Evolutionary conservation across 768 basidiomycete species (phyloP).

Genomic region (Mycena chlorophos): DNA sequence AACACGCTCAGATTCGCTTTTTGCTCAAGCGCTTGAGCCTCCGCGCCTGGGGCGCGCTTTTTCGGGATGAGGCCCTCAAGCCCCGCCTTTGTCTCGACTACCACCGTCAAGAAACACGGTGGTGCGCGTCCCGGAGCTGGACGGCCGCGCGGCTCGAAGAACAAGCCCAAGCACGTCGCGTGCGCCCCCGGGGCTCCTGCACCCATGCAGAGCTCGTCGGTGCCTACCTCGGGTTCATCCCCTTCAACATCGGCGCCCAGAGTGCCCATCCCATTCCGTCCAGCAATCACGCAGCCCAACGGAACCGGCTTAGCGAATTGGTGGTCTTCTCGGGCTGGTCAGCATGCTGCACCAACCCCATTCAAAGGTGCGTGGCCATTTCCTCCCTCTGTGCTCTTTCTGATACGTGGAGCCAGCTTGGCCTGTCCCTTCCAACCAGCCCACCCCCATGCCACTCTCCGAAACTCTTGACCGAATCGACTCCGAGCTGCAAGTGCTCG

Average conservation of each 20-base stretch:
- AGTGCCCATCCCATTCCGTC: neutral
- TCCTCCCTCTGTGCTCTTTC: neutral
- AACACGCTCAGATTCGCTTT: too few relatives aligned
- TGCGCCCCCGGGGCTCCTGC: too few relatives aligned
- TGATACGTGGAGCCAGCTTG: neutral
- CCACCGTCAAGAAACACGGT: neutral
- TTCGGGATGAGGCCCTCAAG: neutral
- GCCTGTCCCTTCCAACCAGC: neutral
- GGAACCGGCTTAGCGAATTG: neutral
- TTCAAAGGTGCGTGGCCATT: neutral
- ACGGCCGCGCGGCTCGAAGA: neutral
- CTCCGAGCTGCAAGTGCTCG: neutral
- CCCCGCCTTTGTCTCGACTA: neutral
- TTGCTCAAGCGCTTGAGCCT: too few relatives aligned
- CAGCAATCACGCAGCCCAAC: neutral
- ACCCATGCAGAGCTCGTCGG: too few relatives aligned
- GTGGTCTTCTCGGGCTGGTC: neutral
- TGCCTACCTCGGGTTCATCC: too few relatives aligned
- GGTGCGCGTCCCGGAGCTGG: neutral
- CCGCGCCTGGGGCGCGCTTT: too few relatives aligned
- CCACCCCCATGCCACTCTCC: neutral
- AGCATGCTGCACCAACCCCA: neutral
- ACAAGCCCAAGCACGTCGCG: neutral
- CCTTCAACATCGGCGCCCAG: neutral
- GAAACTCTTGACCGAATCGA: neutral